A percentile compares a stretch with the other conserved stretches of the same genome.
Evolutionary conservation across 495 filamentous ascomycete species (phyloP).

Genomic region (Rhypophila decipiens): DNA sequence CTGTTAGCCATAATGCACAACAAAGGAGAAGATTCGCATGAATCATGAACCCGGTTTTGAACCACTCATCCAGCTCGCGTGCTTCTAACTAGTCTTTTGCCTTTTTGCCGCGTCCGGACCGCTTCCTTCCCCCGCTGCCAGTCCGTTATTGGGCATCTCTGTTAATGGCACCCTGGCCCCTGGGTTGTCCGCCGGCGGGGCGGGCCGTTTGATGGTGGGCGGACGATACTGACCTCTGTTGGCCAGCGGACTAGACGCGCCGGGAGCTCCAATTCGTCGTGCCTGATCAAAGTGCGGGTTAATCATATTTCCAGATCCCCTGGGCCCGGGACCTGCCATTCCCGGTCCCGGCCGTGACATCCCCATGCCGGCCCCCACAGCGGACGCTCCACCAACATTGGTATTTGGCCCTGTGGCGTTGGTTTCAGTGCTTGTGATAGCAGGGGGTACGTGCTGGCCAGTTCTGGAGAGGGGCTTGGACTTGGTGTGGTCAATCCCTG

Average conservation of each 20-base stretch:
- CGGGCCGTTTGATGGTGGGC: conserved; percentile 48
- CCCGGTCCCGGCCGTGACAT: conserved; percentile 4
- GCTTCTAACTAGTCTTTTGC: conserved; percentile 29
- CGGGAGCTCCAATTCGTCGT: conserved; percentile 69
- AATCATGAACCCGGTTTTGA: no score
- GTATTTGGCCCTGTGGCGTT: background rate
- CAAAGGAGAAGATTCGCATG: no score
- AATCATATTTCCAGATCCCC: conserved; percentile 42
- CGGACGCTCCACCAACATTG: no score
- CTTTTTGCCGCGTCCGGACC: conserved; percentile 32
- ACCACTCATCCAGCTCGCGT: no score
- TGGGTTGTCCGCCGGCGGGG: background rate
- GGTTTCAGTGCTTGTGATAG: conserved; percentile 8
- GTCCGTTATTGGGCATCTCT: conserved; percentile 21
- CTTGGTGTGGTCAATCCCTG: conserved; percentile 76
- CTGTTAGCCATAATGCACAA: no score
- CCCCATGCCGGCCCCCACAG: background rate
- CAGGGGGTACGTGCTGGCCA: conserved; percentile 34
- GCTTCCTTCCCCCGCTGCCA: background rate
- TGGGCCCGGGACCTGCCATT: conserved; percentile 11
- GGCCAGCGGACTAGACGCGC: conserved; percentile 46
- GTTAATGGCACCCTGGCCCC: conserved; percentile 28
- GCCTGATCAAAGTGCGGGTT: conserved; percentile 65
- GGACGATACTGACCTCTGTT: conserved; percentile 57
- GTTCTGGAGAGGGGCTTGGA: conserved; percentile 56